Percentiles rank a stretch among this genome's conserved stretches.
Evolutionary conservation across 164 flowering plant species (phyloP).

Genomic region (Sextonia rubra): DNA sequence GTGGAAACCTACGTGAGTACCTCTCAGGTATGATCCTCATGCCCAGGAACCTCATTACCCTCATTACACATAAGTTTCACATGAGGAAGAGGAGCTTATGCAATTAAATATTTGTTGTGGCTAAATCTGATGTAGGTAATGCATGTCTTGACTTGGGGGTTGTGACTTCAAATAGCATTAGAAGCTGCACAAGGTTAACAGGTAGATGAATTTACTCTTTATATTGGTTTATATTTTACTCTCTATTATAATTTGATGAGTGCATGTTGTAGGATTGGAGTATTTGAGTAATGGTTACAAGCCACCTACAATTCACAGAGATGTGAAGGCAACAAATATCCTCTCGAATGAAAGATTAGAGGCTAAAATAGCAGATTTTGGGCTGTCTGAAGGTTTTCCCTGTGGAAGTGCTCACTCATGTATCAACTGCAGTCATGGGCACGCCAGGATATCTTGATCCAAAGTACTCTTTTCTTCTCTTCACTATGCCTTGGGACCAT

Average conservation of each 20-base stretch:
- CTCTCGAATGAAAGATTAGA: conserved; percentile 34
- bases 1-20: conserved; percentile 32
- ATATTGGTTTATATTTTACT: neutral
- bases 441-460: conserved; percentile 59
- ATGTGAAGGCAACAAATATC: conserved; percentile 47
- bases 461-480: conserved; percentile 34
- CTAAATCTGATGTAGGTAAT: neutral
- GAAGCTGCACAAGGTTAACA: conserved; percentile 39
- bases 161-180: conserved; percentile 31
- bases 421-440: conserved; percentile 35
- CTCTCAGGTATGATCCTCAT: conserved; percentile 29
- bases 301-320: conserved; percentile 56
- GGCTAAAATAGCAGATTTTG: conserved; percentile 56
- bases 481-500: neutral
- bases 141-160: neutral
- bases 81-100: neutral
- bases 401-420: conserved; percentile 21
- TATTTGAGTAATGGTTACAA: conserved; percentile 46
- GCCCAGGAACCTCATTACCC: too few species aligned
- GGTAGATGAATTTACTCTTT: too few species aligned
- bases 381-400: conserved; percentile 39
- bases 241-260: neutral
- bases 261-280: conserved; percentile 39
- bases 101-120: neutral
- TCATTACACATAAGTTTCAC: neutral